Base-by-base conservation (phyloP, 805 yeast species). In the Wickerhamiella dianesei region DNA sequence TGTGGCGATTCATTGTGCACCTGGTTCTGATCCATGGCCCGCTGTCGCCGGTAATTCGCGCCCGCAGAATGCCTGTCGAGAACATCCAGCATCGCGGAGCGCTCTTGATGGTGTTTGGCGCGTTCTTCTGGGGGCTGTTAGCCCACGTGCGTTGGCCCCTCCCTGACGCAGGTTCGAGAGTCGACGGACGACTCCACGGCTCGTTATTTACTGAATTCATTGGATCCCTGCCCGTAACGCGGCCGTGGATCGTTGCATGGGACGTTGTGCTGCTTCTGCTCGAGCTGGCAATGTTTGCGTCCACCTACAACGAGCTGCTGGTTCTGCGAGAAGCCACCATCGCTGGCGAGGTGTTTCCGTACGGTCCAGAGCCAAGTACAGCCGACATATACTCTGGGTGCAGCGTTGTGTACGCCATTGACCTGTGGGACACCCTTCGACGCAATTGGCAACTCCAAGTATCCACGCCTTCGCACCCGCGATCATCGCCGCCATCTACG, bases 121-220 rank as follows among this genome's bases (percentile, higher is more conserved):
- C 22, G 29, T 44, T 41, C n/a, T 3, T 44, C 21, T 25, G n/a
- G n/a, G 42, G 45, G 4, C n/a, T 48, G 1, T 3, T 41, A n/a
- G 16, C 20, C 20, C 50, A 48, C 35, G 19, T 39, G 1, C 17
- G 20, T 13, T 19, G 40, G 13, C 13, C 16, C 3, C 18, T 29
- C 3, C 45, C 47, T 20, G 9, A 8, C 3, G n/a, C 43, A 3
- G 39, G 40, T 1, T 41, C 32, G 12, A 25, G 12, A 25, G 32
- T 37, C 3, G 51, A 48, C 35, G 51, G 49, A 22, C 43, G 43
- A 17, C 36, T 43, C 9, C 51, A 48, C 18, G 51, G 51, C 37
- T n/a, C 39, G 12, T 20, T 48, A 5, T 20, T 46, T 18, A 43
- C 48, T 4, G 45, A 47, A 21, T 48, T 48, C 40, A 44, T 48